Base-by-base conservation (phyloP, 768 basidiomycete genomes). In the Trametes punicea region DNA sequence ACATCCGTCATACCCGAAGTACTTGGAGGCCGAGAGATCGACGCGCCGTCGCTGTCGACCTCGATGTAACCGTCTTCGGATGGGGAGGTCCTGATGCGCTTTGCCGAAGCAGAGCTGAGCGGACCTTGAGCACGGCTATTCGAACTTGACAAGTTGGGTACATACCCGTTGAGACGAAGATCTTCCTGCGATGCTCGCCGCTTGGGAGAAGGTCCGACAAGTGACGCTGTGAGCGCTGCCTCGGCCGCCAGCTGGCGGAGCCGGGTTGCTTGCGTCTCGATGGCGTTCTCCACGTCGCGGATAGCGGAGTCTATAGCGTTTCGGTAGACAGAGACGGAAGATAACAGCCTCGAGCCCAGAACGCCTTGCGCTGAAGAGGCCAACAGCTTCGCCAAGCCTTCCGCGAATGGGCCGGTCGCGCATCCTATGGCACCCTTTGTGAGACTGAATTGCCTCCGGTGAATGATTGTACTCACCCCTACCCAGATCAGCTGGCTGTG, bases 21-120 rank as follows among this genome's bases (percentile, higher is more conserved):
- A 33, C 80, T 81, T 0, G 77, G 77, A 2, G 82, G 78, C 7
- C 80, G 77, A 0, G 79, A 77, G 6, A 67, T 51, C 15, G 58
- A 52, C 23, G 40, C 29, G 4, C 56, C 62, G 26, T 66, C 55
- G 4, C 34, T 26, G 1, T 47, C 40, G 20, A 42, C 30, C 26
- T 67, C 64, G 25, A 69, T 71, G 45, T 77, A 75, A 25, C 66
- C 63, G 21, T 47, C 49, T 7, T 63, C 68, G 3, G 64, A 65
- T 27, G 74, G 71, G 10, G 74, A 70, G 3, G 69, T 64, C 3
- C 70, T 57, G 20, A 57, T 26, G 11, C 65, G 64, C 51, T 68
- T 68, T 30, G 57, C 44, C 2, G 65, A 62, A 4, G 46, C 10
- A 21, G 57, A 52, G 10, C 55, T 56, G 31, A 15, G n/a, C 3